Conservation (phyloP, 2,329 filamentous ascomycete species). For the Alternaria conjuncta region DNA sequence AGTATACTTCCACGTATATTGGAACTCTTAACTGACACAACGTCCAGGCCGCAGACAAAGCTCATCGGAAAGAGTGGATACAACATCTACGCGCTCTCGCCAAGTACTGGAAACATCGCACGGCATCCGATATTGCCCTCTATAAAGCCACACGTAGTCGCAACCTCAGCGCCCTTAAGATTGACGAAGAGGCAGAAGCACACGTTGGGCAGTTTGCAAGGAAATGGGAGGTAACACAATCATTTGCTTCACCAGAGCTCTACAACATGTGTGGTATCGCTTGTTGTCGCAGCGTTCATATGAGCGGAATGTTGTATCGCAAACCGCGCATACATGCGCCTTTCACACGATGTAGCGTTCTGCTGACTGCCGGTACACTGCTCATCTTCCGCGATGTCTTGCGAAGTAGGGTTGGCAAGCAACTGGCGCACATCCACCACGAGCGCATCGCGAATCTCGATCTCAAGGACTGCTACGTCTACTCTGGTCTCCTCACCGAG, state of each 20-base stretch:
- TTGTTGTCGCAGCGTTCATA: conserved; percentile 65
- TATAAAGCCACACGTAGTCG: conserved; percentile 63
- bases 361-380: conserved; percentile 66
- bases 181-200: conserved; percentile 71
- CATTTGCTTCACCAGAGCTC: conserved; percentile 67
- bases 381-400: conserved; percentile 68
- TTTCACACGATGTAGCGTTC: conserved; percentile 66
- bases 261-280: conserved; percentile 73
- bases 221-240: conserved; percentile 72
- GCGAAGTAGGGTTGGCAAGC: conserved; percentile 61
- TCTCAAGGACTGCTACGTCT: conserved; percentile 69
- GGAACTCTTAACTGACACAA: conserved; percentile 14
- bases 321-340: conserved; percentile 68
- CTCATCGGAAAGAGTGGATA: conserved; percentile 68
- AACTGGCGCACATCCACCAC: conserved; percentile 67
- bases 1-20: no score
- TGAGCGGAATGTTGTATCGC: conserved; percentile 67
- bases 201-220: conserved; percentile 69
- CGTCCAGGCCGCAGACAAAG: conserved; percentile 58
- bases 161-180: conserved; percentile 66
- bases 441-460: conserved; percentile 65
- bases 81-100: conserved; percentile 62
- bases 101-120: conserved; percentile 67
- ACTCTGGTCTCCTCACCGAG: conserved; percentile 68
- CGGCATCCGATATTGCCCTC: conserved; percentile 62